Evolutionary conservation across 2,329 filamentous ascomycete genomes (phyloP).

Genomic region (Lecanicillium sp.): DNA sequence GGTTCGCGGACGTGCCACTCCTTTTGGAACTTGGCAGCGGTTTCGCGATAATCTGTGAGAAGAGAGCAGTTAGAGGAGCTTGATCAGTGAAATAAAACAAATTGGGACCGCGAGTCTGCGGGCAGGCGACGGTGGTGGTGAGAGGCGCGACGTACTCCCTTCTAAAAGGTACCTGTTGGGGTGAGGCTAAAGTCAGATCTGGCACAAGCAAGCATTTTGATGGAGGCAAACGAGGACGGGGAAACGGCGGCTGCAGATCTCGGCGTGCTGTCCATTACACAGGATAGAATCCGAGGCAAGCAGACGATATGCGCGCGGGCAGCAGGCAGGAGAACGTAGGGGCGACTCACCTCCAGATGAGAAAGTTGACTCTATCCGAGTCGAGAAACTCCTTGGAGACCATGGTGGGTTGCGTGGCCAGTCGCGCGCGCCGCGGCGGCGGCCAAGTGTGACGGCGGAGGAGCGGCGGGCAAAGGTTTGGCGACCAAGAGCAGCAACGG

Average conservation of each 20-base stretch:
- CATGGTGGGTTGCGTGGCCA: slow-evolving; percentile 27
- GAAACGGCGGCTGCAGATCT: not conserved
- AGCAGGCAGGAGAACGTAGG: slow-evolving; percentile 7
- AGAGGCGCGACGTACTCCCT: slow-evolving; percentile 45
- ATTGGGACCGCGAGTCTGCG: slow-evolving; percentile 1
- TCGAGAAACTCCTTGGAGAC: slow-evolving; percentile 51
- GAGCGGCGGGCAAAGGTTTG: not conserved
- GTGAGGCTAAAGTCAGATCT: slow-evolving; percentile 10
- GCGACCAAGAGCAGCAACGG: not conserved
- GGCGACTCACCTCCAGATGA: slow-evolving; percentile 59
- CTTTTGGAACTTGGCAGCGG: slow-evolving; percentile 59
- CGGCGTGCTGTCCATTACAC: too few species aligned
- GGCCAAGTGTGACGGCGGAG: not conserved
- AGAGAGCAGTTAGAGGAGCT: slow-evolving; percentile 17
- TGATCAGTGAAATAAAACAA: slow-evolving; percentile 2
- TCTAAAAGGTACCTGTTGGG: slow-evolving; percentile 49
- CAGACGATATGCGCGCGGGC: not conserved
- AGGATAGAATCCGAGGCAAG: not conserved
- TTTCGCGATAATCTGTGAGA: slow-evolving; percentile 55
- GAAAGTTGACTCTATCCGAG: slow-evolving; percentile 61
- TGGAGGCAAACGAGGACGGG: slow-evolving; percentile 1
- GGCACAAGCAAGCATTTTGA: too few species aligned
- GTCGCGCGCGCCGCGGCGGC: slow-evolving; percentile 7
- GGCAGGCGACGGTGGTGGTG: slow-evolving; percentile 8
- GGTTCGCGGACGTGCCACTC: slow-evolving; percentile 58